Conservation (phyloP, 768 basidiomycete species). For the Rhodotorula taiwanensis region DNA sequence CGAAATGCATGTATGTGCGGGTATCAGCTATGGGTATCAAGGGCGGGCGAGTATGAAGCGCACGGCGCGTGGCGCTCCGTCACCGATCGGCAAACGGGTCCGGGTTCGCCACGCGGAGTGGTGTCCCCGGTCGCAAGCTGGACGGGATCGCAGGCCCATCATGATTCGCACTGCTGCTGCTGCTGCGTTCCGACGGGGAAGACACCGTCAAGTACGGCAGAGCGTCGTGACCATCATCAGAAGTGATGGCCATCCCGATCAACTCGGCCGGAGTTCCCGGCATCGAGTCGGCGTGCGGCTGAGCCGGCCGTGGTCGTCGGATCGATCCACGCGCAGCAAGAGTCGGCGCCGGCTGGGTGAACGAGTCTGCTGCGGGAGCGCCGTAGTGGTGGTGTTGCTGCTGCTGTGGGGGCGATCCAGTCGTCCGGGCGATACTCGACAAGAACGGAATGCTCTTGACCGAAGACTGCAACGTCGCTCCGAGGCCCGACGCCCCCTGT, state of each 20-base stretch:
- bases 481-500: constrained; percentile 1
- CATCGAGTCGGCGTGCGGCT: neutral
- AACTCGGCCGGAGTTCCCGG: constrained; percentile 24
- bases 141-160: neutral
- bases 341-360: constrained; percentile 10
- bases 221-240: constrained; percentile 24
- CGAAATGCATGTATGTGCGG: no score
- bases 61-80: no score
- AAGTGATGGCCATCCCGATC: constrained; percentile 26
- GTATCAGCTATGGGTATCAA: no score
- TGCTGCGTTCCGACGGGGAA: neutral
- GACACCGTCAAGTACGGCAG: constrained; percentile 5
- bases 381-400: no score
- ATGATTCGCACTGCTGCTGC: neutral
- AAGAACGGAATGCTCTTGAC: constrained; percentile 10
- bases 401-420: neutral
- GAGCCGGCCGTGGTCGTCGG: neutral
- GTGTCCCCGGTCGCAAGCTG: constrained; percentile 18
- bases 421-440: neutral
- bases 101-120: constrained; percentile 15
- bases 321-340: constrained; percentile 7
- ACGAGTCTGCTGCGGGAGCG: no score
- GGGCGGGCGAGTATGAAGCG: no score
- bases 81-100: constrained; percentile 22
- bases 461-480: constrained; percentile 16